Evolutionary conservation across 148 eudicot species (phyloP).

Genomic region (Tetragonia tetragonoides): DNA sequence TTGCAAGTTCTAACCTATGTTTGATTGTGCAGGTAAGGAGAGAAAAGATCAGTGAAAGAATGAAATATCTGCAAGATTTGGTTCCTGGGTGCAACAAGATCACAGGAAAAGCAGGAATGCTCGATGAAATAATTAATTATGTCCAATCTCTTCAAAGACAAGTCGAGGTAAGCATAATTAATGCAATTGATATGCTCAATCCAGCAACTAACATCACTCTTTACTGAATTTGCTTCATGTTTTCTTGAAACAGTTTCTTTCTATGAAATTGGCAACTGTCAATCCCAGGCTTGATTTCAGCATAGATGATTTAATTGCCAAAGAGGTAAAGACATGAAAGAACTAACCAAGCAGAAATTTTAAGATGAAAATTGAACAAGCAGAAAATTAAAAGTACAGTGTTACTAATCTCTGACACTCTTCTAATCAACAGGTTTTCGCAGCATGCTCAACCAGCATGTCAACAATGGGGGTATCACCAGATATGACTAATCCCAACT

Average conservation of each 20-base stretch:
- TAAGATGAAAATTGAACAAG: not conserved
- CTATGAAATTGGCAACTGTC: constrained; percentile 87
- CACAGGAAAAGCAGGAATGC: constrained; percentile 98
- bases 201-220: not conserved
- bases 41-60: constrained; percentile 92
- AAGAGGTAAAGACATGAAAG: constrained; percentile 55
- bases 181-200: not conserved
- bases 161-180: constrained; percentile 73
- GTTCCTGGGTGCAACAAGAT: constrained; percentile 96
- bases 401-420: constrained; percentile 6
- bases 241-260: constrained; percentile 66
- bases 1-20: constrained; percentile 4
- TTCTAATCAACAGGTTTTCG: constrained; percentile 46
- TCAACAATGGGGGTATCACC: constrained; percentile 50
- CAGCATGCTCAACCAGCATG: constrained; percentile 50
- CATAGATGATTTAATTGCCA: constrained; percentile 58
- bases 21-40: constrained; percentile 64
- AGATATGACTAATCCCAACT: constrained; percentile 42
- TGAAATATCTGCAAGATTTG: constrained; percentile 90
- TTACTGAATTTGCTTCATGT: constrained; percentile 15
- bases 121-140: constrained; percentile 92
- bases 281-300: constrained; percentile 73
- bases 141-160: constrained; percentile 98
- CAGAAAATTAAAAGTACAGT: not conserved
- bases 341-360: constrained; percentile 9